A percentile compares a stretch with the other conserved stretches of the same genome.
These are phyloP conservation scores for Ogataea henricii DNA, from an alignment of 805 yeast species.

Conservation along the genomic window DNA sequence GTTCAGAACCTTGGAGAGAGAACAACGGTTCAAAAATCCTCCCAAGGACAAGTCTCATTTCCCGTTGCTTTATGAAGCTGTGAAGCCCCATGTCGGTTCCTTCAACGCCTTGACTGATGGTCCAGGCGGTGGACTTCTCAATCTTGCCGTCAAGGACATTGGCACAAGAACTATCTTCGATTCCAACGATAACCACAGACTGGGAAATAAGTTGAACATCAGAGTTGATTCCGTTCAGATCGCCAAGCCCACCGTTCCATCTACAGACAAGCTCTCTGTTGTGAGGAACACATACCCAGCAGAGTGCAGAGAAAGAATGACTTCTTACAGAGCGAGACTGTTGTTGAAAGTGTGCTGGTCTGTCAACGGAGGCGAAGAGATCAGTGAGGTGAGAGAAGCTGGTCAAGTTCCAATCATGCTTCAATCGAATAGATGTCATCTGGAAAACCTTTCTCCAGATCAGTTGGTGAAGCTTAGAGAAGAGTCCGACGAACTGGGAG, in stretches of 20 bases:
- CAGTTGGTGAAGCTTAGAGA: slow-evolving; percentile 78
- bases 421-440: slow-evolving; percentile 86
- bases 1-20: slow-evolving; percentile 86
- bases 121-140: slow-evolving; percentile 79
- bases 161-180: slow-evolving; percentile 87
- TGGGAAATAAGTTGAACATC: slow-evolving; percentile 83
- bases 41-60: slow-evolving; percentile 82
- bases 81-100: slow-evolving; percentile 92
- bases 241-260: slow-evolving; percentile 77
- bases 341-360: slow-evolving; percentile 80
- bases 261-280: slow-evolving; percentile 69
- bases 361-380: slow-evolving; percentile 85
- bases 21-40: slow-evolving; percentile 80
- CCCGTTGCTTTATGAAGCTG: slow-evolving; percentile 85
- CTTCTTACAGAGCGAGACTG: slow-evolving; percentile 77
- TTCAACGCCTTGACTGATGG: slow-evolving; percentile 95
- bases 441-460: slow-evolving; percentile 78
- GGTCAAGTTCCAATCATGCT: slow-evolving; percentile 93
- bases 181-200: slow-evolving; percentile 61
- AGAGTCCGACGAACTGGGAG: slow-evolving; percentile 95
- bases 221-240: slow-evolving; percentile 90
- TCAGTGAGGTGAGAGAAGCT: slow-evolving; percentile 80
- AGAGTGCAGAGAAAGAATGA: slow-evolving; percentile 88
- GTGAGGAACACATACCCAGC: slow-evolving; percentile 82
- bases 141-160: slow-evolving; percentile 84